Conservation (phyloP, 352 stramenopile species). For the Globisporangium emineosum region DNA sequence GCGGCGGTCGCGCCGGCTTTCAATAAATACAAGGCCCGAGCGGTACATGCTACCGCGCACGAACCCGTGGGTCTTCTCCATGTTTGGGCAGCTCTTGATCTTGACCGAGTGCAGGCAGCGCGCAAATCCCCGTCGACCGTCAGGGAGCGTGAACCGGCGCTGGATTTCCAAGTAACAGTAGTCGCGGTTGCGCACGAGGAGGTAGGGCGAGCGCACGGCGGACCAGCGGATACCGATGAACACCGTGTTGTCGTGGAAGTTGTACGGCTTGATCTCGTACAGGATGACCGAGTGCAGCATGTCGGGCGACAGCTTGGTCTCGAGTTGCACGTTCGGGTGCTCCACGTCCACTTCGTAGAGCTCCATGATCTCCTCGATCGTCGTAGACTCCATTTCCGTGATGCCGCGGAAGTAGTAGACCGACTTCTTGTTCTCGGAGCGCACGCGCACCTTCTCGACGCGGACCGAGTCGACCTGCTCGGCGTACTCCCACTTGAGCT, state of each 20-base stretch:
- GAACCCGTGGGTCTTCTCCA: slow-evolving; percentile 78
- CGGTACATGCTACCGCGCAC: slow-evolving; percentile 82
- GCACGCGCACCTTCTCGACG: slow-evolving; percentile 77
- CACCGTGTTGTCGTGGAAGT: slow-evolving; percentile 37
- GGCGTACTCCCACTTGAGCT: slow-evolving; percentile 69
- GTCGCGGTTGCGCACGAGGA: slow-evolving; percentile 73
- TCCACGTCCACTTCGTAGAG: slow-evolving; percentile 71
- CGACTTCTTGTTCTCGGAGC: slow-evolving; percentile 48
- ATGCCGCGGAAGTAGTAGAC: slow-evolving; percentile 74
- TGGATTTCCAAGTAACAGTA: slow-evolving; percentile 81
- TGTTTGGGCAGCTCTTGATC: slow-evolving; percentile 79
- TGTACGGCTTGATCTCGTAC: slow-evolving; percentile 72
- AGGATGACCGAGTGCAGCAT: slow-evolving; percentile 77
- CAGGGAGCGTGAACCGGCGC: slow-evolving; percentile 52
- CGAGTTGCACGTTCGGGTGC: slow-evolving; percentile 71
- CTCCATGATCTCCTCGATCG: slow-evolving; percentile 68
- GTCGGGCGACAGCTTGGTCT: slow-evolving; percentile 70
- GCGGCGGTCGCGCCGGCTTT: slow-evolving; percentile 70
- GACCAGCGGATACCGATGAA: slow-evolving; percentile 83
- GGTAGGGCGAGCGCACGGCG: slow-evolving; percentile 62
- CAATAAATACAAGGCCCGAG: slow-evolving; percentile 75
- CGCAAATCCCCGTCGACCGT: slow-evolving; percentile 60
- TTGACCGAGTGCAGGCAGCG: slow-evolving; percentile 83
- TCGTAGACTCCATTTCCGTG: slow-evolving; percentile 54
- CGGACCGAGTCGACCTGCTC: slow-evolving; percentile 68